Evolutionary conservation across 495 filamentous ascomycete genomes (phyloP).

Genomic region (Penicillium egyptiacum): DNA sequence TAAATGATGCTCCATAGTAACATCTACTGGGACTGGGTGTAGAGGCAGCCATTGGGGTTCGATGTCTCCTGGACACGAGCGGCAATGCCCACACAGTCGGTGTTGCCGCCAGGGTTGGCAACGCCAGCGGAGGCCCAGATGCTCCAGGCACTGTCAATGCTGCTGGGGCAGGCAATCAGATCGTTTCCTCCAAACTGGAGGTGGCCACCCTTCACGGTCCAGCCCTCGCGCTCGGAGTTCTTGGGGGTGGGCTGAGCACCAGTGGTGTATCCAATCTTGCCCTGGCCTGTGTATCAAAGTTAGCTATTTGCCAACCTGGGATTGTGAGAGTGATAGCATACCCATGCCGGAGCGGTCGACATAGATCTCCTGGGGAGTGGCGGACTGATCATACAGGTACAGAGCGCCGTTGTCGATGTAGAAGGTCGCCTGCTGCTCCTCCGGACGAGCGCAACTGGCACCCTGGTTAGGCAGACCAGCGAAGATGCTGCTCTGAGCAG

Average conservation of each 20-base stretch:
- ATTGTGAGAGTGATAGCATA: constrained; percentile 11
- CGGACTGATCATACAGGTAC: constrained; percentile 43
- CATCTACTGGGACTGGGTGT: constrained; percentile 61
- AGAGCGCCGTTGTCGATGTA: constrained; percentile 48
- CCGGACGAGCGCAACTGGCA: constrained; percentile 45
- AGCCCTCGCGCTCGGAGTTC: constrained; percentile 46
- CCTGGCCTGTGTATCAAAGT: constrained; percentile 39
- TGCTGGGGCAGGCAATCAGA: constrained; percentile 51
- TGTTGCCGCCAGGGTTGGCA: constrained; percentile 44
- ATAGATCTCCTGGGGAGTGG: constrained; percentile 47
- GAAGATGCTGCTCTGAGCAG: constrained; percentile 45
- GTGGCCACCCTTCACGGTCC: constrained; percentile 43
- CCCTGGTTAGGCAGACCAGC: constrained; percentile 41
- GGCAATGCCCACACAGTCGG: constrained; percentile 44
- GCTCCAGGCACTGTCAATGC: constrained; percentile 48
- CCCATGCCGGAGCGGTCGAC: constrained; percentile 57
- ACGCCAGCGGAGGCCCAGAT: constrained; percentile 47
- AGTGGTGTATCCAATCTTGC: constrained; percentile 51
- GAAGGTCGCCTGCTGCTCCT: constrained; percentile 45
- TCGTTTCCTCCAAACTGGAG: constrained; percentile 44
- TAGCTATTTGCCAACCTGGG: background rate
- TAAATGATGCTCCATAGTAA: background rate
- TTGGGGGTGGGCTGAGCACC: constrained; percentile 36
- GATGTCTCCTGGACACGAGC: constrained; percentile 33
- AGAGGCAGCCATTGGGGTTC: constrained; percentile 50